These are phyloP conservation scores for Citrus reticulata DNA, from an alignment of 345 rosid genomes.

Conservation along the genomic window DNA sequence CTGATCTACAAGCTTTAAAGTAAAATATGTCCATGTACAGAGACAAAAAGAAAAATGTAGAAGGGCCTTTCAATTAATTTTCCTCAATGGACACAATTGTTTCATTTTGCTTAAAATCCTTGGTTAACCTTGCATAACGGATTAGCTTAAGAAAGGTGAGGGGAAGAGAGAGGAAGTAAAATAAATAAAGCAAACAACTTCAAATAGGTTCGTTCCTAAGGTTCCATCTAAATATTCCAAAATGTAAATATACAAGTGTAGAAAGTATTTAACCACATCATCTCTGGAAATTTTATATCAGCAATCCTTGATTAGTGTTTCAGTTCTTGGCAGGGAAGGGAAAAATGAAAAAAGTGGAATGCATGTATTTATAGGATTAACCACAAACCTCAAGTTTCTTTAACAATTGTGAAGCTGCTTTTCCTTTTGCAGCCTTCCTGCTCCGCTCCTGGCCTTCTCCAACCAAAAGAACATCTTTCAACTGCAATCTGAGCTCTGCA, in stretches of 20 bases:
- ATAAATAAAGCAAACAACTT: not conserved
- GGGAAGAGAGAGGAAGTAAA: not conserved
- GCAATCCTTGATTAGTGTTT: not conserved
- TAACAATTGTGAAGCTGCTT: conserved; percentile 73
- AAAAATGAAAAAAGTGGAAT: not conserved
- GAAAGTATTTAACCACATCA: too few relatives aligned
- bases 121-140: not conserved
- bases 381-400: conserved; percentile 71
- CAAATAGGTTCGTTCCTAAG: too few relatives aligned
- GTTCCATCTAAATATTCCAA: not conserved
- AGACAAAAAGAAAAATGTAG: not conserved
- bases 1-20: not conserved
- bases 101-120: not conserved
- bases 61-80: not conserved
- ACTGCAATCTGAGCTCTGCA: conserved; percentile 61
- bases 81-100: not conserved
- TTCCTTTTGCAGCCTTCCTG: conserved; percentile 71
- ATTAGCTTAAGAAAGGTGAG: not conserved
- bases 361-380: conserved; percentile 6
- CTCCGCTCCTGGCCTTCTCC: conserved; percentile 59
- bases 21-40: not conserved
- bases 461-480: conserved; percentile 55
- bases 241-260: not conserved
- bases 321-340: too few relatives aligned
- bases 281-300: not conserved